Conservation (phyloP, 768 basidiomycete genomes). For the Hygrocybe coccinea region DNA sequence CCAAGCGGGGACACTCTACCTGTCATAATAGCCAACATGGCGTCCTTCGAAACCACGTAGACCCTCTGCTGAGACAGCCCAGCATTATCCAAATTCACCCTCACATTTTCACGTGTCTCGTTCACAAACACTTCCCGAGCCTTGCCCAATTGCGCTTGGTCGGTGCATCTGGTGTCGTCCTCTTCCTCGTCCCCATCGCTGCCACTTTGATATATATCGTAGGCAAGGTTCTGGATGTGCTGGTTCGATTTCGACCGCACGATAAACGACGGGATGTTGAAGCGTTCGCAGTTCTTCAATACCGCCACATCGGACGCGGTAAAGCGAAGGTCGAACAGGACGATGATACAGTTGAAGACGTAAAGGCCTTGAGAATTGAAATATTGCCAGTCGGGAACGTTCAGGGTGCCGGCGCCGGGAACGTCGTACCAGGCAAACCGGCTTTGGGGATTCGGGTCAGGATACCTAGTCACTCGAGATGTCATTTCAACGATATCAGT, state of each 20-base stretch:
- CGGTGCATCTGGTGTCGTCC: not conserved
- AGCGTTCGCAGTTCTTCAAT: conserved; percentile 22
- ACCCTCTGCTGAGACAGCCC: not conserved
- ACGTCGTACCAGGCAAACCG: conserved; percentile 32
- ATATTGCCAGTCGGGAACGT: conserved; percentile 32
- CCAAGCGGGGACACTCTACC: not conserved
- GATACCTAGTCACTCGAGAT: conserved; percentile 19
- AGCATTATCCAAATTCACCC: not conserved
- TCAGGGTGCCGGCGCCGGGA: conserved; percentile 32
- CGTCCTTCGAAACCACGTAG: conserved; percentile 3
- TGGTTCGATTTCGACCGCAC: conserved; percentile 32
- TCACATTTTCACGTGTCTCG: not conserved
- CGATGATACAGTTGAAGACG: conserved; percentile 31
- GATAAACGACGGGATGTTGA: conserved; percentile 29
- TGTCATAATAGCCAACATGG: conserved; percentile 1
- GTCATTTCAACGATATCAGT: conserved; percentile 30
- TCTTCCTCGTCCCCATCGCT: conserved; percentile 1
- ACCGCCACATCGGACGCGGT: conserved; percentile 32
- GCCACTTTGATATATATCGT: not conserved
- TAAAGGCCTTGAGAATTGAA: conserved; percentile 35
- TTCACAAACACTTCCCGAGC: not conserved
- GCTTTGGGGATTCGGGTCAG: conserved; percentile 17
- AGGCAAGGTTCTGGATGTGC: conserved; percentile 1
- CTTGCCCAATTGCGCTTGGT: not conserved
- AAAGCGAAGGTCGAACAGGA: conserved; percentile 31